Evolutionary conservation across 1,284 basidiomycete species (phyloP).

Genomic region (Dichomitus squalens): DNA sequence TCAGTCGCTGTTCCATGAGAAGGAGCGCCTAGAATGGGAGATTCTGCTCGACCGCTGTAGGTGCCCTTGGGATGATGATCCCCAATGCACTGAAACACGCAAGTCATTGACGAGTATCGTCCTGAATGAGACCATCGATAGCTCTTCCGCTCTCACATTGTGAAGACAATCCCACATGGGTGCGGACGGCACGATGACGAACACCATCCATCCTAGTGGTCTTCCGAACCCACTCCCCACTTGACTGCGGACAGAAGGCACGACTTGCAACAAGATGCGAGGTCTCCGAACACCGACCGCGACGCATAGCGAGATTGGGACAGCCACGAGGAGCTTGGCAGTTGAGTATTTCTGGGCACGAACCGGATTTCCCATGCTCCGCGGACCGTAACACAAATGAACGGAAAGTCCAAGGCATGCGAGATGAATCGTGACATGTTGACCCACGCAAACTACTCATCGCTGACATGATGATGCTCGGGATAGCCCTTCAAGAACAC

Average conservation of each 20-base stretch:
- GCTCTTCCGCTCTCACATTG: not conserved
- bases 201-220: not conserved
- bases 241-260: not conserved
- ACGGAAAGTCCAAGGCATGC: too few relatives aligned
- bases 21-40: not conserved
- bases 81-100: not conserved
- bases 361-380: too few relatives aligned
- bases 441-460: too few relatives aligned
- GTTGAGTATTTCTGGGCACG: not conserved
- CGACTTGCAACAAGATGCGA: not conserved
- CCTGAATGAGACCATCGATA: conserved; percentile 1
- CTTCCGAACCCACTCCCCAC: not conserved
- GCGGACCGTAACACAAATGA: too few relatives aligned
- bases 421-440: too few relatives aligned
- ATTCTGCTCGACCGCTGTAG: too few relatives aligned
- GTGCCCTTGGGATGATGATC: not conserved
- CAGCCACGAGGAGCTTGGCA: not conserved
- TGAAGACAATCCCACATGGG: not conserved
- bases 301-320: not conserved
- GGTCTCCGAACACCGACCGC: not conserved
- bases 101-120: not conserved
- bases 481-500: too few relatives aligned
- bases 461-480: too few relatives aligned
- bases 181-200: not conserved
- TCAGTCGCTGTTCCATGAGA: not conserved